Percentiles rank a stretch among this genome's conserved stretches.
These are phyloP conservation scores for Misopates orontium DNA, from an alignment of 257 asterid species.

Conservation along the genomic window DNA sequence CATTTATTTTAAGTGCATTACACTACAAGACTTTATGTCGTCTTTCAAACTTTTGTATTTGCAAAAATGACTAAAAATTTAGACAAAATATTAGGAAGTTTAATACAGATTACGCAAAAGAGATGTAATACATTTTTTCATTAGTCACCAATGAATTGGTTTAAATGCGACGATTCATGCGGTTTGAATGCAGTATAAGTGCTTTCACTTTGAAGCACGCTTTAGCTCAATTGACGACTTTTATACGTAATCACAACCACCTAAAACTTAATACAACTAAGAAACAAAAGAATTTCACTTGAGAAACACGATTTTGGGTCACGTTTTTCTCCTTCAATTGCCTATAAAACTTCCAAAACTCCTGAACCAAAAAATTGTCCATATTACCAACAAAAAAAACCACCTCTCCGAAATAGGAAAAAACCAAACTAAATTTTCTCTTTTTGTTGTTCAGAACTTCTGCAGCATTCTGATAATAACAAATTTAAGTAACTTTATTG, in stretches of 20 bases:
- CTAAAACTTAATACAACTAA: background rate
- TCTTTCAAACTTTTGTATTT: too few species aligned
- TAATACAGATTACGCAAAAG: too few species aligned
- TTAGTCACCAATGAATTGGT: background rate
- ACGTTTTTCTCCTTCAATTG: too few species aligned
- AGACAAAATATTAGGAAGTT: too few species aligned
- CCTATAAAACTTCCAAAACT: background rate
- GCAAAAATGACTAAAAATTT: too few species aligned
- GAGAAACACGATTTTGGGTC: too few species aligned
- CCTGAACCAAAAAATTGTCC: slow-evolving; percentile 16
- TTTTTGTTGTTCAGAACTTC: slow-evolving; percentile 6
- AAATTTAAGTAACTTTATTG: slow-evolving; percentile 4
- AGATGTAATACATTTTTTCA: background rate
- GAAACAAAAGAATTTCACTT: slow-evolving; percentile 8
- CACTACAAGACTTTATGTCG: too few species aligned
- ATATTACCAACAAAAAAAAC: too few species aligned
- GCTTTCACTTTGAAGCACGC: too few species aligned
- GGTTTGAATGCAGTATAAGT: background rate
- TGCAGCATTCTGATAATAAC: slow-evolving; percentile 18
- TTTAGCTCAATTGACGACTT: background rate
- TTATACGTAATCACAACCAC: slow-evolving; percentile 9
- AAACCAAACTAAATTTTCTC: slow-evolving; percentile 16
- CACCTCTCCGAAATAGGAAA: too few species aligned
- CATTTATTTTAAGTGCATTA: too few species aligned
- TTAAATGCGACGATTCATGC: background rate